These are phyloP conservation scores for Phytophthora pinifolia DNA, from an alignment of 352 stramenopile genomes.

Conservation along the genomic window DNA sequence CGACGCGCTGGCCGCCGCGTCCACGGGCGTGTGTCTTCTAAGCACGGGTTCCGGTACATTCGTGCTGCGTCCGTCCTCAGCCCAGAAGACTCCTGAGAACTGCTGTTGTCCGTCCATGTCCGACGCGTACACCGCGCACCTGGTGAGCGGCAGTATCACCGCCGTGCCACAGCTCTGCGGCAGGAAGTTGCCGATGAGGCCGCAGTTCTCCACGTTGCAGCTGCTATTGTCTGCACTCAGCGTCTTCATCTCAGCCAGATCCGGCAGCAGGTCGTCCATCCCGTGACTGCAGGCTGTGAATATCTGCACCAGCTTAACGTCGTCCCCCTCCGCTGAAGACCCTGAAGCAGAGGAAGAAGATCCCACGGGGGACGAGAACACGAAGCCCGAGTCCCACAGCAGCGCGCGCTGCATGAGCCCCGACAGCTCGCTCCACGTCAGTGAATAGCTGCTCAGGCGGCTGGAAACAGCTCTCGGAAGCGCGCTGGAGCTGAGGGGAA, in stretches of 20 bases:
- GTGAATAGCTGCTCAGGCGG: conserved; percentile 31
- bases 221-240: conserved; percentile 21
- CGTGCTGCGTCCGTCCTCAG: conserved; percentile 55
- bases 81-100: conserved; percentile 52
- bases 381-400: conserved; percentile 70
- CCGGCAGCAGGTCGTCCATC: conserved; percentile 63
- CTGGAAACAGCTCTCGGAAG: conserved; percentile 36
- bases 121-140: conserved; percentile 44
- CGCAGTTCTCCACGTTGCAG: conserved; percentile 36
- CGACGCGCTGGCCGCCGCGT: conserved; percentile 16
- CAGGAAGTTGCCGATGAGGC: conserved; percentile 37
- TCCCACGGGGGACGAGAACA: conserved; percentile 34
- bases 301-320: conserved; percentile 48
- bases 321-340: conserved; percentile 11
- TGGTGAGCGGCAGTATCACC: conserved; percentile 33
- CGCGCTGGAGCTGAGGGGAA: conserved; percentile 34
- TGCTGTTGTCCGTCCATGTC: conserved; percentile 32
- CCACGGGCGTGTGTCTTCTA: conserved; percentile 41
- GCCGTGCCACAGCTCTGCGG: conserved; percentile 36
- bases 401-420: conserved; percentile 68
- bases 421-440: conserved; percentile 45
- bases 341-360: conserved; percentile 11
- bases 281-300: conserved; percentile 55
- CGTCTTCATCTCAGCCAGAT: conserved; percentile 36
- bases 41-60: conserved; percentile 53